Evolutionary conservation across 148 eudicot genomes (phyloP).

Genomic region (Pouteria glomerata): DNA sequence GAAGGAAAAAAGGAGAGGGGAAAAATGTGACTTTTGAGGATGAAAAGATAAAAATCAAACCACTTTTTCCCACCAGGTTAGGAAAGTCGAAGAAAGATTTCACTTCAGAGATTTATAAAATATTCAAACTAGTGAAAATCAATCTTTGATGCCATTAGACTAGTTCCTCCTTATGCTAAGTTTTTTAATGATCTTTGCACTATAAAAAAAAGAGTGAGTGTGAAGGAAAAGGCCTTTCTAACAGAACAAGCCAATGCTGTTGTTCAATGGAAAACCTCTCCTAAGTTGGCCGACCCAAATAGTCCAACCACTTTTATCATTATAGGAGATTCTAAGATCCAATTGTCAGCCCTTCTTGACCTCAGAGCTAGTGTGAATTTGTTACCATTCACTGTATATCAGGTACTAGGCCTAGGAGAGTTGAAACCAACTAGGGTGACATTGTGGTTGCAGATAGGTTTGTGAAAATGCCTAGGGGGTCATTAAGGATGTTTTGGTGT

Average conservation of each 20-base stretch:
- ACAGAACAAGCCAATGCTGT: not conserved
- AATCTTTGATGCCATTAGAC: not conserved
- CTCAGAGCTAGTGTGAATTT: not conserved
- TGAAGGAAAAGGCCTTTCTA: not conserved
- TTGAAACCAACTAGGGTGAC: not conserved
- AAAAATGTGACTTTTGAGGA: not conserved
- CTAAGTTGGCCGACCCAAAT: not conserved
- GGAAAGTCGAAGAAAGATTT: not conserved
- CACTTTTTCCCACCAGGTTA: not conserved
- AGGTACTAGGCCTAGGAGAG: not conserved
- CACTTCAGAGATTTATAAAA: not conserved
- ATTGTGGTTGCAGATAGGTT: not conserved
- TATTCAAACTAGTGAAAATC: not conserved
- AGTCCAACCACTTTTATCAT: not conserved
- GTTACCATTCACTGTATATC: not conserved
- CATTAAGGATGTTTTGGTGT: not conserved
- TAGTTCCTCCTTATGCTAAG: not conserved
- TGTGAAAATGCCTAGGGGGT: not conserved
- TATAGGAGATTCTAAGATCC: not conserved
- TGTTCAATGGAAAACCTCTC: not conserved
- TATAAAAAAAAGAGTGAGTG: not conserved
- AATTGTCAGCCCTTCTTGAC: not conserved
- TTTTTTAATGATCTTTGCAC: not conserved
- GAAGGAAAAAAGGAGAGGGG: not conserved
- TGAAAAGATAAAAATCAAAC: not conserved